Base-by-base conservation (phyloP, 2,329 filamentous ascomycete genomes). In the Colletotrichum sojae region DNA sequence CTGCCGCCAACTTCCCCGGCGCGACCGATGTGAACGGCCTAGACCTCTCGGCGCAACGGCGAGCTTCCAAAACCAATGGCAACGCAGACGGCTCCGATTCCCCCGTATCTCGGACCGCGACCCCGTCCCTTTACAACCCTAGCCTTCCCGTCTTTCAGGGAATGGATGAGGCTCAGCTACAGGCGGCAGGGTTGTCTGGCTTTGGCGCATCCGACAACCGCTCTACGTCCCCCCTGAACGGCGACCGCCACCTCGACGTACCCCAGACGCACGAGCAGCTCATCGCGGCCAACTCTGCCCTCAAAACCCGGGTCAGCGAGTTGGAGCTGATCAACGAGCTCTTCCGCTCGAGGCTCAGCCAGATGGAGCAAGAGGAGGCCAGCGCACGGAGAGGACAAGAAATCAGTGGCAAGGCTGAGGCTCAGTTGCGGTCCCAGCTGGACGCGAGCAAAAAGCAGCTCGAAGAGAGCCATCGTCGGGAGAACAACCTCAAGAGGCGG, bases 261-360 rank as follows among this genome's bases (percentile, higher is more conserved):
- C 89, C 92, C 1, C 92, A 94, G 76, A 92, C 91, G 3, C 94
- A 94, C 78, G 93, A 97, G 76, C 91, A 93, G 70, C 87, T 97
- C 25, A 84, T 94, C 60, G 91, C 92, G 2, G 89, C 91, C 71
- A 97, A 97, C 79, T 93, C 93, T 5, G 92, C 91, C 58, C 86
- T 98, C n/a, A 97, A 97, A 83, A 99, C 96, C 0, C 91, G 96
- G 49, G 95, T 99, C 40, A 96, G 92, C 74, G 96, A 99, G 80
- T 87, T 99, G 25, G 96, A 99, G 78, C 89, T 99, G 60, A 98
- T 99, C 84, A 98, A 95, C 75, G 92, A 93, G 76, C 84, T 95
- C 52, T 94, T 94, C 79, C 87, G 91, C 58, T 91, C 91, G 45
- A 89, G 92, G 12, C 90, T 98, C 80, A 90, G 78, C 86, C 92